Evolutionary conservation across 768 basidiomycete species (phyloP), one percentile per base, ranked within the genome.

Genomic region (Mycena galericulata): DNA sequence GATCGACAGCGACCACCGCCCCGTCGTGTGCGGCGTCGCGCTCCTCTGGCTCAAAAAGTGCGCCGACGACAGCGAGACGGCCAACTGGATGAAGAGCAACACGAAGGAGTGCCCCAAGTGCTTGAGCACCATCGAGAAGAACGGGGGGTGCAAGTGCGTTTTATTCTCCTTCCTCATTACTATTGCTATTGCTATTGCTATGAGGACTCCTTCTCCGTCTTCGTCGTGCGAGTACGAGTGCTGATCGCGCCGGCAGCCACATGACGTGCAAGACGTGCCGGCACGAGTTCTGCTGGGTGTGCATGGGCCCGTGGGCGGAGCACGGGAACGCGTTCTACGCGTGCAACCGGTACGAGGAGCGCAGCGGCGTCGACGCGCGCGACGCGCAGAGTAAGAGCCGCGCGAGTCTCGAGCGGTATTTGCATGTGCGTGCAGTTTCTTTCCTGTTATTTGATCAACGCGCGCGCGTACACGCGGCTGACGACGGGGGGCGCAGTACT

Each of bases 241-340:
- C 65, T 58, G 26, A 22, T 57, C n/a, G 53, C 45, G 70, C 53
- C 12, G 43, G 11, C 71, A 98, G 97, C 85, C 98, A 99, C 79
- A 99, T 99, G 97, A 99, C 97, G 22, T 99, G 98, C 86, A 97
- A 98, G 87, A 99, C 98, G 82, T 99, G 98, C 87, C 97, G 95
- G 76, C 90, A 96, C 73, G 95, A 95, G 83, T 99, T 98, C 79
- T 99, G 98, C 79, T 99, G 98, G 98, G 97, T 99, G 43, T 99
- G 98, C 82, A 98, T 98, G 96, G 97, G 96, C 10, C 95, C 96
- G 2, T 99, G 98, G 98, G 88, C 90, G 38, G 97, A 97, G 75
- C 98, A 99, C 73, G 98, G 98, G 11, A 98, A 96, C 0, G 89
- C 92, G 4, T 99, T 96, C 95, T 99, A 99, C 77, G 96, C 95